Evolutionary conservation across 768 basidiomycete genomes (phyloP).

Genomic region (Russula griseocarnosa): DNA sequence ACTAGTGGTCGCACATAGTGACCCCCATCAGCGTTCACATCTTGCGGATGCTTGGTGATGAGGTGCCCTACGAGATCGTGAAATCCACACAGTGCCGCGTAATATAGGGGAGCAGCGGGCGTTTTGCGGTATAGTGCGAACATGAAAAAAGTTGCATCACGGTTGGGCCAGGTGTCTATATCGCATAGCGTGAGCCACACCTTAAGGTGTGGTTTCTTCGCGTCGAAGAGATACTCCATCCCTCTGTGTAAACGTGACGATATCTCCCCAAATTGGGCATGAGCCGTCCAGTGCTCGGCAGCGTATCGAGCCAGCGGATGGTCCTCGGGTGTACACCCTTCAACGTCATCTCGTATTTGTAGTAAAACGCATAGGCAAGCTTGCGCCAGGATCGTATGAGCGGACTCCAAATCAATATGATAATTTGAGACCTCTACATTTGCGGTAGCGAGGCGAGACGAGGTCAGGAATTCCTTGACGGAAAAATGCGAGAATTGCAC

Average conservation of each 20-base stretch:
- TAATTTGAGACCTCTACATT: neutral
- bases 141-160: neutral
- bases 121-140: neutral
- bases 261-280: neutral
- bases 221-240: neutral
- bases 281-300: neutral
- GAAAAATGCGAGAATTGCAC: no score
- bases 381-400: neutral
- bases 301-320: neutral
- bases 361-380: neutral
- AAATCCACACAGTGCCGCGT: neutral
- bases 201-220: neutral
- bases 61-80: neutral
- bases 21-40: neutral
- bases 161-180: neutral
- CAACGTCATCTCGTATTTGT: neutral
- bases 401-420: neutral
- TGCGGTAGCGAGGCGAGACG: neutral
- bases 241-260: no score
- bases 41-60: no score
- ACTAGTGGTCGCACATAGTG: neutral
- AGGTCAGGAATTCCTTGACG: no score
- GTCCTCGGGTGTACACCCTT: no score
- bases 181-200: neutral
- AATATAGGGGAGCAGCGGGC: neutral